Evolutionary conservation across 805 yeast genomes (phyloP).

Genomic region (Yamadazyma takamatsuzukensis): DNA sequence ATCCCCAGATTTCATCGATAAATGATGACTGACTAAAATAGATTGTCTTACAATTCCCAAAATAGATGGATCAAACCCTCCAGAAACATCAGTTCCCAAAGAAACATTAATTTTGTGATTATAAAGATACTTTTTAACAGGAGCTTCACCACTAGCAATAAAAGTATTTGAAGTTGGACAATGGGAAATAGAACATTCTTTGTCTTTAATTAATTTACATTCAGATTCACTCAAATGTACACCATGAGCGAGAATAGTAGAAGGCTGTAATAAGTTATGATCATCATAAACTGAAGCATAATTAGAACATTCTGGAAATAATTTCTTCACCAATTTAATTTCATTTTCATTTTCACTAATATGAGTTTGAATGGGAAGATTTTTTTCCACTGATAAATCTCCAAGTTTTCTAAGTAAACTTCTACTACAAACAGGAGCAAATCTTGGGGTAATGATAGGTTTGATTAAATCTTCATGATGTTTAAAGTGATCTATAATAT

Average conservation of each 20-base stretch:
- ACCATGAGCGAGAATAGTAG: slow-evolving; percentile 87
- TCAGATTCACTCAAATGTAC: slow-evolving; percentile 71
- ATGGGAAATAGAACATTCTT: slow-evolving; percentile 75
- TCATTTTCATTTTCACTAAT: slow-evolving; percentile 79
- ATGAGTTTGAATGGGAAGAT: slow-evolving; percentile 83
- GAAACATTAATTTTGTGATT: slow-evolving; percentile 69
- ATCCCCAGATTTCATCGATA: slow-evolving; percentile 34
- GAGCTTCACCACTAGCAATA: slow-evolving; percentile 86
- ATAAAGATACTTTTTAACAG: slow-evolving; percentile 61
- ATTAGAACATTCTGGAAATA: slow-evolving; percentile 66
- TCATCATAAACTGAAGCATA: slow-evolving; percentile 78
- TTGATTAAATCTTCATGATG: slow-evolving; percentile 45
- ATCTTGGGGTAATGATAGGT: slow-evolving; percentile 88
- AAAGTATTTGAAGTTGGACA: slow-evolving; percentile 92
- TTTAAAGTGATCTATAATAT: slow-evolving; percentile 55
- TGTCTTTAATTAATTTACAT: slow-evolving; percentile 48
- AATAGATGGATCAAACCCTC: slow-evolving; percentile 40
- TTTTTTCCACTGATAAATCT: slow-evolving; percentile 39
- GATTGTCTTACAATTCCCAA: slow-evolving; percentile 30
- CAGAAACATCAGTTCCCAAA: slow-evolving; percentile 47
- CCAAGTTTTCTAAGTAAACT: slow-evolving; percentile 65
- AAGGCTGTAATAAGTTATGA: slow-evolving; percentile 53
- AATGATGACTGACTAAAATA: slow-evolving; percentile 39
- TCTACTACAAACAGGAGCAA: slow-evolving; percentile 83
- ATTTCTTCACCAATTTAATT: slow-evolving; percentile 62